Base-by-base conservation (phyloP, 106 monocot genomes). In the Xerophyta viscosa region DNA sequence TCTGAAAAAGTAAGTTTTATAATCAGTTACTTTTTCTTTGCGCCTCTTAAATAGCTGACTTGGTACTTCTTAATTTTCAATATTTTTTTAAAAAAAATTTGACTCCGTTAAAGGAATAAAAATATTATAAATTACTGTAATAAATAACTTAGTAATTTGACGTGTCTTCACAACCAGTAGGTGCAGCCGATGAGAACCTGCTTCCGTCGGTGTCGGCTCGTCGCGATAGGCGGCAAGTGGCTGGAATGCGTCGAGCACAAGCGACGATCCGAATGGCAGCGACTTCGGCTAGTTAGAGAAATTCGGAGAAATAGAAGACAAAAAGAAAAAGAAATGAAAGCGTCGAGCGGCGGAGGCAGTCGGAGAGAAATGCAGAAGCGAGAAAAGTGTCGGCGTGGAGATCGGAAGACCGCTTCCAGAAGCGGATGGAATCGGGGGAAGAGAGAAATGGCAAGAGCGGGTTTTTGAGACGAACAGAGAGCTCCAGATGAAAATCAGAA, bases 401-500 rank as follows among this genome's bases (percentile, higher is more conserved):
- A 55, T 69, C 61, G 0, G 42, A 67, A 6, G 64, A 75, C 20
- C 80, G 66, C 73, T 92, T 92, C 76, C 83, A 80, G 29, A 87
- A 59, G 21, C 68, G 75, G 68, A 74, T 69, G 27, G 80, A 74
- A 61, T 92, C 87, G 54, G 79, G 47, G 48, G 78, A 64, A 14
- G 87, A 87, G 58, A 92, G 60, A 19, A 87, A 67, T 0, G 76
- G 67, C 64, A 68, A 70, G 73, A 33, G 33, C 33, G 33, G 33
- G 33, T 11, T 33, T 33, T 87, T 83, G 63, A 92, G 73, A 43
- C 63, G 69, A 65, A 92, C 73, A 24, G 67, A 56, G 51, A 92
- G 60, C 56, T 92, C 83, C 7, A 92, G 54, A 60, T 83, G 71
- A 31, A 87, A 87, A 67, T 87, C 83, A 29, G 64, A 70, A 39